phyloP scores from a whole-genome alignment of 805 yeast genomes.

The Candida anglica region DNA sequence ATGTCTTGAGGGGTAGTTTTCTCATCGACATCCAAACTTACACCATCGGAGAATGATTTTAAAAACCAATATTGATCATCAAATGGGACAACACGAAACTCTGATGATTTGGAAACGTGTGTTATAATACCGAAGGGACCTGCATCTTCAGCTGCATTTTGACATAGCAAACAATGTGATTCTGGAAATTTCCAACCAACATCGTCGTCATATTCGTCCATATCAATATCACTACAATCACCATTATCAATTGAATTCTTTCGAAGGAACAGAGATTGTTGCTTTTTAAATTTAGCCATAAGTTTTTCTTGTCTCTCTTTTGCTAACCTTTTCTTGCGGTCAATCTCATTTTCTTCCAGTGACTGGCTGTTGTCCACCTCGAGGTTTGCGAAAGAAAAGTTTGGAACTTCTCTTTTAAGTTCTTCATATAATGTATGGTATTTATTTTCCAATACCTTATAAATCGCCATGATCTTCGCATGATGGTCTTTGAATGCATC shows the following conservation, averaged over 20 bases:
- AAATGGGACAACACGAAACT: slow-evolving; percentile 61
- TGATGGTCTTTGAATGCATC: slow-evolving; percentile 43
- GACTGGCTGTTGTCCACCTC: slow-evolving; percentile 9
- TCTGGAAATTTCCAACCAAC: slow-evolving; percentile 65
- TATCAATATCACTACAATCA: slow-evolving; percentile 39
- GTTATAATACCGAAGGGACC: slow-evolving; percentile 77
- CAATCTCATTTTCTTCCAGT: slow-evolving; percentile 36
- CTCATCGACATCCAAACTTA: slow-evolving; percentile 36
- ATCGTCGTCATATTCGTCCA: slow-evolving; percentile 32
- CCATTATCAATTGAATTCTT: slow-evolving; percentile 33
- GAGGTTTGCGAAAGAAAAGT: slow-evolving; percentile 21
- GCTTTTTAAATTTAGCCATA: slow-evolving; percentile 73
- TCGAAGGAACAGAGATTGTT: slow-evolving; percentile 72
- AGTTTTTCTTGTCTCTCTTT: slow-evolving; percentile 65
- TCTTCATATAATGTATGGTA: slow-evolving; percentile 12
- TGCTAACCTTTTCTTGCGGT: slow-evolving; percentile 64
- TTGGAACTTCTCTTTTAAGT: slow-evolving; percentile 14
- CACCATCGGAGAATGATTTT: slow-evolving; percentile 53
- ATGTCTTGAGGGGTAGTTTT: slow-evolving; percentile 4
- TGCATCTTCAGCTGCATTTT: slow-evolving; percentile 62
- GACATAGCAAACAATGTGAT: slow-evolving; percentile 76
- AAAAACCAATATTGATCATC: slow-evolving; percentile 61
- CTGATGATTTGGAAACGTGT: slow-evolving; percentile 54
- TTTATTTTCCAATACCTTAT: slow-evolving; percentile 27
- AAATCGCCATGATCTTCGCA: slow-evolving; percentile 56